Evolutionary conservation across 306 rosid species (phyloP).

Genomic region (Hippophae gyantsensis): DNA sequence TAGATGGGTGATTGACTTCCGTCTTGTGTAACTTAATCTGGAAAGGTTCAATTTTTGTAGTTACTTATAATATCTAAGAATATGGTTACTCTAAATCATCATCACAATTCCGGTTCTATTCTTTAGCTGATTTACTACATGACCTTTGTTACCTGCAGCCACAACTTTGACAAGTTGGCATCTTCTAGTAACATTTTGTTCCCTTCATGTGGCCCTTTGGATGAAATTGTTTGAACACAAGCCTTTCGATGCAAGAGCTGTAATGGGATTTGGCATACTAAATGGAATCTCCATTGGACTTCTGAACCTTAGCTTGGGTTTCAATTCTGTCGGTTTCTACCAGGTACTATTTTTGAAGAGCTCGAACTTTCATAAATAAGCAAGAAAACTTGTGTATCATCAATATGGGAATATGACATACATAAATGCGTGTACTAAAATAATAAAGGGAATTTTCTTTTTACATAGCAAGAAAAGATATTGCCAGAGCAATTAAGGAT

Average conservation of each 20-base stretch:
- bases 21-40: background rate
- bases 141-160: slow-evolving; percentile 37
- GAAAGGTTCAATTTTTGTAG: background rate
- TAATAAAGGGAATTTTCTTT: too few relatives aligned
- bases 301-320: slow-evolving; percentile 90
- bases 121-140: background rate
- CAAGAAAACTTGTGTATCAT: background rate
- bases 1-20: background rate
- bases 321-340: slow-evolving; percentile 95
- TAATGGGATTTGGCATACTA: slow-evolving; percentile 86
- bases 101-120: background rate
- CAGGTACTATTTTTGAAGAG: slow-evolving; percentile 43
- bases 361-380: background rate
- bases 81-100: background rate
- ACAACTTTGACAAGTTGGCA: slow-evolving; percentile 99
- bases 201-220: slow-evolving; percentile 81
- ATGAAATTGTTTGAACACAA: slow-evolving; percentile 91
- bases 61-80: background rate
- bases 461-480: too few relatives aligned
- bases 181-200: slow-evolving; percentile 94
- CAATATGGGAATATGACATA: background rate
- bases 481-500: too few relatives aligned
- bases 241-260: slow-evolving; percentile 84
- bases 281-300: slow-evolving; percentile 98
- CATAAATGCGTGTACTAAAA: background rate